These are phyloP conservation scores for Colletotrichum tabaci DNA, from an alignment of 2,329 filamentous ascomycete species.

Conservation along the genomic window DNA sequence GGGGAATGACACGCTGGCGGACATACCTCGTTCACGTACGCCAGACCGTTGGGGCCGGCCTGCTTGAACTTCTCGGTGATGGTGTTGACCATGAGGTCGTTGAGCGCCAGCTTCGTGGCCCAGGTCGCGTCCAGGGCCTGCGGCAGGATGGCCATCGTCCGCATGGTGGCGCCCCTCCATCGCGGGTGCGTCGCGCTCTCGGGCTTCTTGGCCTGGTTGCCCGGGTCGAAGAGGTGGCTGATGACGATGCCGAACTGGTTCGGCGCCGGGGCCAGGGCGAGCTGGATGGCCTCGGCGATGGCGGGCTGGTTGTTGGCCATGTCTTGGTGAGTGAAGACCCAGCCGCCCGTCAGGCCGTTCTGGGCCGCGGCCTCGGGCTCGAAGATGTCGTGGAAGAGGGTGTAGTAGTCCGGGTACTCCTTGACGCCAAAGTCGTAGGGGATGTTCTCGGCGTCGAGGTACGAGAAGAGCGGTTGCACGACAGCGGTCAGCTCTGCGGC, in stretches of 20 bases:
- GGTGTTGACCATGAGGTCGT: conserved; percentile 42
- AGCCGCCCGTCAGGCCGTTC: conserved; percentile 42
- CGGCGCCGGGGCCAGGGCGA: conserved; percentile 12
- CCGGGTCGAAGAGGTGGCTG: conserved; percentile 40
- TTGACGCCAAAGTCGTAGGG: conserved; percentile 32
- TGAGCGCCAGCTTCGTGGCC: conserved; percentile 31
- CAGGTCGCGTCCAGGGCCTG: conserved; percentile 39
- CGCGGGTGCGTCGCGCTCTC: conserved; percentile 39
- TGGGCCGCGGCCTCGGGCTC: conserved; percentile 40
- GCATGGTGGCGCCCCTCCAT: conserved; percentile 40
- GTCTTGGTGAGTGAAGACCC: conserved; percentile 42
- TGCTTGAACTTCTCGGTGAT: conserved; percentile 40
- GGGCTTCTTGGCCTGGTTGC: conserved; percentile 4
- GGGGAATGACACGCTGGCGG: accelerated
- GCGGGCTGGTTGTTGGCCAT: conserved; percentile 30
- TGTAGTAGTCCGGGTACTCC: conserved; percentile 38
- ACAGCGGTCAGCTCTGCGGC: conserved; percentile 25
- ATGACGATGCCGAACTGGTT: conserved; percentile 35
- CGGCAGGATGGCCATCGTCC: conserved; percentile 37
- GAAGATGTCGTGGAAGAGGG: conserved; percentile 40
- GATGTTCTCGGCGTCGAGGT: conserved; percentile 34
- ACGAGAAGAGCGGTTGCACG: conserved; percentile 33
- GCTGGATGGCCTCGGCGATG: conserved; percentile 28
- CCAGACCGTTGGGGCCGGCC: conserved; percentile 34
- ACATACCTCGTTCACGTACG: conserved; percentile 40